These are phyloP conservation scores for Boletellus emodensis DNA, from an alignment of 768 basidiomycete genomes.

Conservation along the genomic window DNA sequence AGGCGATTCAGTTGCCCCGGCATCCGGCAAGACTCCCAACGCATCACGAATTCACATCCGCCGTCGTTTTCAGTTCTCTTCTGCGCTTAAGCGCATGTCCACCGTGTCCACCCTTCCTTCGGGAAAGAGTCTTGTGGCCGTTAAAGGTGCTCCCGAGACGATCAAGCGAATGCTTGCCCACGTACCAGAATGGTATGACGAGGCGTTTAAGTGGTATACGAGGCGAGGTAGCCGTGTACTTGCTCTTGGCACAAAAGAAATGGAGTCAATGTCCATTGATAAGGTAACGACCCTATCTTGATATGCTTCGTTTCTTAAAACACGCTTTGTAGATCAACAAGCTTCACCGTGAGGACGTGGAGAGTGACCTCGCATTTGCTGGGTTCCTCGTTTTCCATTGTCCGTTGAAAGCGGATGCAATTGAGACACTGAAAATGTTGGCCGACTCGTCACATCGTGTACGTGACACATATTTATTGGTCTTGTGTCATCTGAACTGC, in stretches of 20 bases:
- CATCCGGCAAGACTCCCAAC: slow-evolving; percentile 46
- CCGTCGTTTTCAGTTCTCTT: slow-evolving; percentile 96
- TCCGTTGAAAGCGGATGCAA: slow-evolving; percentile 90
- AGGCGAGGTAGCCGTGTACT: slow-evolving; percentile 90
- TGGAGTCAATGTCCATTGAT: slow-evolving; percentile 64
- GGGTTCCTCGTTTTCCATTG: slow-evolving; percentile 99
- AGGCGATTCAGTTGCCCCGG: slow-evolving; percentile 69
- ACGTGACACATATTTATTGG: slow-evolving; percentile 30
- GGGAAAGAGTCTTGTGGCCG: slow-evolving; percentile 61
- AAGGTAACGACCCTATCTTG: slow-evolving; percentile 48
- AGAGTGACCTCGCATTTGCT: slow-evolving; percentile 76
- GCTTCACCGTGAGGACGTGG: slow-evolving; percentile 75
- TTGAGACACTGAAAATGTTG: slow-evolving; percentile 88
- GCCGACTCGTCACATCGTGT: slow-evolving; percentile 95
- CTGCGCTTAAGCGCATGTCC: slow-evolving; percentile 96
- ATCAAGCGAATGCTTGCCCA: slow-evolving; percentile 79
- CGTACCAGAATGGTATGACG: slow-evolving; percentile 82
- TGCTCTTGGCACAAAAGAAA: slow-evolving; percentile 84
- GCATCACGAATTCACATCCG: slow-evolving; percentile 67
- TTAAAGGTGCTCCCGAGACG: slow-evolving; percentile 98
- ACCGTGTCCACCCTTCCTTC: slow-evolving; percentile 71
- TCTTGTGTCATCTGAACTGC: neutral
- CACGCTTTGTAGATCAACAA: slow-evolving; percentile 68
- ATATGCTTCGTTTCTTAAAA: neutral
- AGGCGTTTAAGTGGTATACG: slow-evolving; percentile 93